Evolutionary conservation across 2,329 filamentous ascomycete species (phyloP).

Genomic region (Aspergillus puulaauensis): DNA sequence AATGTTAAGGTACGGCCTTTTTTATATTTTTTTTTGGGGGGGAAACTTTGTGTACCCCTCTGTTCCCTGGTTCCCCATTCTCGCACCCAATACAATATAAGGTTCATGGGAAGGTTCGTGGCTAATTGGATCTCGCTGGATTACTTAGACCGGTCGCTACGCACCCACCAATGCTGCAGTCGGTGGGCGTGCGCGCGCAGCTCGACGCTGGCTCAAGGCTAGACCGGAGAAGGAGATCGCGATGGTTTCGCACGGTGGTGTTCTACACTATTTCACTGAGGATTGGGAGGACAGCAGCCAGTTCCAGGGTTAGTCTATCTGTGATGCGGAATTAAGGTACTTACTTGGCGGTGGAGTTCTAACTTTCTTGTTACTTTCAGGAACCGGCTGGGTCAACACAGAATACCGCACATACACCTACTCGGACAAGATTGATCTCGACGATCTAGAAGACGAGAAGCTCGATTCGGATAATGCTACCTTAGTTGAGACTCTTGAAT

Average conservation of each 20-base stretch:
- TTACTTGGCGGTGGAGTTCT: not conserved
- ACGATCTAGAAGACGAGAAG: conserved; percentile 41
- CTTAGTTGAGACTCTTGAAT: conserved; percentile 43
- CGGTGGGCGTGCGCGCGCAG: conserved; percentile 59
- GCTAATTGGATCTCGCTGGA: not conserved
- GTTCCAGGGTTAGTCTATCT: conserved; percentile 42
- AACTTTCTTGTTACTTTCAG: conserved; percentile 36
- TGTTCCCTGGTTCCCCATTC: no score
- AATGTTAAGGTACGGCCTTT: conserved; percentile 59
- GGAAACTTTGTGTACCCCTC: not conserved
- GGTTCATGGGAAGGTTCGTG: not conserved
- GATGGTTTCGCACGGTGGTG: conserved; percentile 78
- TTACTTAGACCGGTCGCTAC: conserved; percentile 41
- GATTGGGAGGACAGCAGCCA: conserved; percentile 67
- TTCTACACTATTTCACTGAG: conserved; percentile 80
- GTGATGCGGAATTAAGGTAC: no score
- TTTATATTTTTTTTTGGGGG: not conserved
- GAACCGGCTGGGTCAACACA: conserved; percentile 73
- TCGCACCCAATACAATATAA: no score
- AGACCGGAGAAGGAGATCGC: conserved; percentile 66
- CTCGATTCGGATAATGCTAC: conserved; percentile 42
- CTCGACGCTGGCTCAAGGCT: conserved; percentile 57
- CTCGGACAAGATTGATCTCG: conserved; percentile 50
- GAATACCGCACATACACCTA: conserved; percentile 71
- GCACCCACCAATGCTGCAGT: conserved; percentile 53